phyloP scores from a whole-genome alignment of 2,329 filamentous ascomycete genomes.

The Aspergillus awamori region DNA sequence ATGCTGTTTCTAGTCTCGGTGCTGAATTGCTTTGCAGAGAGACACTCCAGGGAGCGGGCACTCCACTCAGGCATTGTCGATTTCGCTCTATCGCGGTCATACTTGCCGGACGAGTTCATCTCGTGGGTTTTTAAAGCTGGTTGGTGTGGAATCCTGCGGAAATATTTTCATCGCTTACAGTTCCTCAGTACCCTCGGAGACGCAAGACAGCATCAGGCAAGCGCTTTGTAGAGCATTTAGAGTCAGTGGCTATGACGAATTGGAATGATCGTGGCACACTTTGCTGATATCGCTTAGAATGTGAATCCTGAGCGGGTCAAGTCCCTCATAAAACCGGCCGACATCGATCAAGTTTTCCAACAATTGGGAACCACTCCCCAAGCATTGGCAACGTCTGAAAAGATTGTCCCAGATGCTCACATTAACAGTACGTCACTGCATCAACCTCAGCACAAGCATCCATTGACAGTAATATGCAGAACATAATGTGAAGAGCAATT shows the following conservation, averaged over 20 bases:
- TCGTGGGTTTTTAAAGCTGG: constrained; percentile 60
- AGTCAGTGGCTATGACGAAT: constrained; percentile 37
- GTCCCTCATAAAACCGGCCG: constrained; percentile 40
- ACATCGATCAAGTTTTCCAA: constrained; percentile 58
- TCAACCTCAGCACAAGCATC: background rate
- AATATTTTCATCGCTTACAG: constrained; percentile 5
- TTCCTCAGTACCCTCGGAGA: constrained; percentile 54
- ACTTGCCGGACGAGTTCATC: constrained; percentile 66
- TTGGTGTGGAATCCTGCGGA: constrained; percentile 16
- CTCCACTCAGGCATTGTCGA: constrained; percentile 66
- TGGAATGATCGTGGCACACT: background rate
- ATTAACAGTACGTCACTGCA: constrained; percentile 22
- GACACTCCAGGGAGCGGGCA: constrained; percentile 58
- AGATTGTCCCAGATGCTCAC: constrained; percentile 30
- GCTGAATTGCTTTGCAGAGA: constrained; percentile 39
- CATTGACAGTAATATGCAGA: constrained; percentile 15
- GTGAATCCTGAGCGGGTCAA: constrained; percentile 33
- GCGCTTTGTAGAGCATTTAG: constrained; percentile 63
- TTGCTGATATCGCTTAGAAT: constrained; percentile 27
- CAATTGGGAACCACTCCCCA: constrained; percentile 59
- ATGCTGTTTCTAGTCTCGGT: background rate
- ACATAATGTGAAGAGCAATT: constrained; percentile 16
- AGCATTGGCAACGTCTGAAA: constrained; percentile 43
- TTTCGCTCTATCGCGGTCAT: constrained; percentile 51
- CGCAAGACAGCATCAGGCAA: constrained; percentile 57